phyloP scores from a whole-genome alignment of 179 eudicot species.

The Drosera spatulata region DNA sequence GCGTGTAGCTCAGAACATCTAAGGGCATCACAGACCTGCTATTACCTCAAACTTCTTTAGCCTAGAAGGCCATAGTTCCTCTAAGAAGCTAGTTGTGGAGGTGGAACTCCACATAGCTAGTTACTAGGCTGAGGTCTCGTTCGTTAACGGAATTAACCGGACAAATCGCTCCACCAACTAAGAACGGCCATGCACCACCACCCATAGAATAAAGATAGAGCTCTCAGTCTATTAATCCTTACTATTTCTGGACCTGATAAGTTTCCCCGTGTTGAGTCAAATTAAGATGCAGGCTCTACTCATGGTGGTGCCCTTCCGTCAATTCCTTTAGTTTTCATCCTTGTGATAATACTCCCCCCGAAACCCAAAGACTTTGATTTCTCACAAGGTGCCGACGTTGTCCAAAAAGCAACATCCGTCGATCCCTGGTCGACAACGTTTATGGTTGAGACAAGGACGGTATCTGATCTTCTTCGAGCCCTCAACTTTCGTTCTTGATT shows the following conservation, averaged over 20 bases:
- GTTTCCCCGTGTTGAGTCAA: slow-evolving; percentile 44
- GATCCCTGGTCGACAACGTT: too few relatives aligned
- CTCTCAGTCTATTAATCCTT: neutral
- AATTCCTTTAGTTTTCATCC: too few relatives aligned
- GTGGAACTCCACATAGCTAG: too few relatives aligned
- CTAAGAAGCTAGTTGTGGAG: slow-evolving; percentile 47
- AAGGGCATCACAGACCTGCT: slow-evolving; percentile 72
- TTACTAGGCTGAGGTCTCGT: slow-evolving; percentile 20
- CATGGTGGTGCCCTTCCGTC: too few relatives aligned
- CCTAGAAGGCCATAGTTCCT: slow-evolving; percentile 50
- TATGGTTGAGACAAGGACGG: too few relatives aligned
- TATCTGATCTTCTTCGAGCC: too few relatives aligned
- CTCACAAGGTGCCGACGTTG: too few relatives aligned
- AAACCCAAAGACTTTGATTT: too few relatives aligned
- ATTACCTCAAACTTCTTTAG: slow-evolving; percentile 54
- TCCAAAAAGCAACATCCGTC: too few relatives aligned
- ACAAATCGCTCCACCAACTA: slow-evolving; percentile 73
- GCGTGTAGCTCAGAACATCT: slow-evolving; percentile 64
- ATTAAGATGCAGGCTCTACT: slow-evolving; percentile 4
- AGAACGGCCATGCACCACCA: slow-evolving; percentile 60
- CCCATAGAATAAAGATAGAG: slow-evolving; percentile 32
- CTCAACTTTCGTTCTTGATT: too few relatives aligned
- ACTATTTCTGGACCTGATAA: slow-evolving; percentile 19
- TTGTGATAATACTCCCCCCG: too few relatives aligned
- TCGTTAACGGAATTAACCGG: slow-evolving; percentile 52